These are phyloP conservation scores for Blastobotrys niveus DNA, from an alignment of 1,139 yeast species.

Conservation along the genomic window DNA sequence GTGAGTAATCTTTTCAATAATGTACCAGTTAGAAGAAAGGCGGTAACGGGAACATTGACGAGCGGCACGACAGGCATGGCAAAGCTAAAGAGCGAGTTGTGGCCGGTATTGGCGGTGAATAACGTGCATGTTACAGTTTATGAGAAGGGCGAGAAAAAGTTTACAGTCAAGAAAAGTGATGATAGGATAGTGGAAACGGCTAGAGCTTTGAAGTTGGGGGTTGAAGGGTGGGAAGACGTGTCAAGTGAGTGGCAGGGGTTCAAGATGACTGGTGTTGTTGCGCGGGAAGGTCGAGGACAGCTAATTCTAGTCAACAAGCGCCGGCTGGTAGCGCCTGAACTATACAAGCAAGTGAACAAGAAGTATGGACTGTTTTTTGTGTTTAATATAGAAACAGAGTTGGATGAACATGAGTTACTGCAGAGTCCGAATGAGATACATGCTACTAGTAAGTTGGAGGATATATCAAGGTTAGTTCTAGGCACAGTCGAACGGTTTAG, in stretches of 20 bases:
- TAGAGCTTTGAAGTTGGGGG: not conserved
- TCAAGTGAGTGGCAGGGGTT: not conserved
- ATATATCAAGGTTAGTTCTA: not conserved
- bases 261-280: constrained; percentile 1
- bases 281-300: not conserved
- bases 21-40: constrained; percentile 52
- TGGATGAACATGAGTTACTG: constrained; percentile 3
- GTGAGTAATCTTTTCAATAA: constrained; percentile 47
- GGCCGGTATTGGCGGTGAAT: not conserved
- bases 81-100: constrained; percentile 3
- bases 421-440: constrained; percentile 7
- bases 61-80: not conserved
- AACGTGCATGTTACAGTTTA: not conserved
- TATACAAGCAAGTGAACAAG: not conserved
- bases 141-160: not conserved
- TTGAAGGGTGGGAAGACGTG: not conserved
- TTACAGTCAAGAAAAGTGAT: not conserved
- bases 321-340: not conserved
- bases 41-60: constrained; percentile 16
- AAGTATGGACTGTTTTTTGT: not conserved
- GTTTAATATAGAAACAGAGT: not conserved
- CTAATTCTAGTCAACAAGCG: not conserved
- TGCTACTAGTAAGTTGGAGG: not conserved
- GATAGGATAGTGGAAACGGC: not conserved
- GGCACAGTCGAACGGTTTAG: not conserved